Percentiles rank a stretch among this genome's conserved stretches.
Evolutionary conservation across 148 eudicot genomes (phyloP).

Genomic region (Chenopodium formosanum): DNA sequence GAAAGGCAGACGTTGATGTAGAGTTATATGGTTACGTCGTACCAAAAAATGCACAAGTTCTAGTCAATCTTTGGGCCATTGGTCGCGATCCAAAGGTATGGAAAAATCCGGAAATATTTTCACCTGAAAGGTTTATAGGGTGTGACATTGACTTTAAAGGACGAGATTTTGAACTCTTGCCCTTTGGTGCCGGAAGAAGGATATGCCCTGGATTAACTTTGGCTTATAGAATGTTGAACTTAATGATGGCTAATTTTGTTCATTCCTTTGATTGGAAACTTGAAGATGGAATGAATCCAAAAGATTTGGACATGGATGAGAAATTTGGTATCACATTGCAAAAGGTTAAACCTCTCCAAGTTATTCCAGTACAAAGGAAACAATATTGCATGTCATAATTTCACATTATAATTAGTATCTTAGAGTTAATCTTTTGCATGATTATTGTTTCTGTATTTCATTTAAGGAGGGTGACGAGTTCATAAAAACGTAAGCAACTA

Average conservation of each 20-base stretch:
- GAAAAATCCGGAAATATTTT: conserved; percentile 43
- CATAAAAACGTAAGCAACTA: neutral
- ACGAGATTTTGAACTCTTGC: conserved; percentile 44
- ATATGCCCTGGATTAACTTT: conserved; percentile 66
- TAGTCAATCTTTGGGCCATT: conserved; percentile 75
- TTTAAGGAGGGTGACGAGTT: neutral
- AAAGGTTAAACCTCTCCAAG: conserved; percentile 32
- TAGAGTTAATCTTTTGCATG: neutral
- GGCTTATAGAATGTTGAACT: conserved; percentile 37
- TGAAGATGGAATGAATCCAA: conserved; percentile 31
- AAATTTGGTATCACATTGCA: conserved; percentile 48
- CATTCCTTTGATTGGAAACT: conserved; percentile 61
- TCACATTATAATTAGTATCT: too few relatives aligned
- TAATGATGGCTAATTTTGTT: conserved; percentile 51
- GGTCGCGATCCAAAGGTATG: conserved; percentile 59
- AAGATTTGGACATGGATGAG: conserved; percentile 47
- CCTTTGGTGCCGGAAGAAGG: conserved; percentile 61
- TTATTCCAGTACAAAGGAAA: conserved; percentile 21
- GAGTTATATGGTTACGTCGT: conserved; percentile 43
- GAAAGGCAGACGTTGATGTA: conserved; percentile 48
- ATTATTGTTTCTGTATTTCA: neutral
- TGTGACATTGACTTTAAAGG: conserved; percentile 45
- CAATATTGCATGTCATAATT: neutral
- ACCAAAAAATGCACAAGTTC: conserved; percentile 61
- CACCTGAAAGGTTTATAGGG: conserved; percentile 62